Conservation (phyloP, 257 asterid genomes). For the Avicennia marina region DNA sequence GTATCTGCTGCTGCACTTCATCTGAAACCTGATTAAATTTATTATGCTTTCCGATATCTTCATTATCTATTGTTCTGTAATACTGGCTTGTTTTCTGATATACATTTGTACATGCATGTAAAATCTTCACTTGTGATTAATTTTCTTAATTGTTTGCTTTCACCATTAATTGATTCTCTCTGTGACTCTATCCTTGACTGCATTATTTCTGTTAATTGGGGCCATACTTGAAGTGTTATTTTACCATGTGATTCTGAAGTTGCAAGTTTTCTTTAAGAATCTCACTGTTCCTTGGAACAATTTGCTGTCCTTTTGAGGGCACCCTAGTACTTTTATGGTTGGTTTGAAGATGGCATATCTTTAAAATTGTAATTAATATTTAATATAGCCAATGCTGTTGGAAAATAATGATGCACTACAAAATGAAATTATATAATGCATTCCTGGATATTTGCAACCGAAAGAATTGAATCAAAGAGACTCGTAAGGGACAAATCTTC, state of each 20-base stretch:
- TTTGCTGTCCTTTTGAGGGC: not conserved
- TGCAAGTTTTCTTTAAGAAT: not conserved
- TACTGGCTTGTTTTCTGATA: not conserved
- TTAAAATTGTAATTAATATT: not conserved
- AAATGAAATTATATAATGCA: not conserved
- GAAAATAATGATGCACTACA: not conserved
- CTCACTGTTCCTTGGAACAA: conserved; percentile 1
- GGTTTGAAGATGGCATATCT: not conserved
- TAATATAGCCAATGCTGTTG: not conserved
- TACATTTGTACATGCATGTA: not conserved
- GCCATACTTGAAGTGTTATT: not conserved
- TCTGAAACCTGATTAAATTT: conserved; percentile 18
- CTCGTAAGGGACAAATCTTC: not conserved
- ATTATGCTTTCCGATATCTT: conserved; percentile 15
- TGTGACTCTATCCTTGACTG: too few relatives aligned
- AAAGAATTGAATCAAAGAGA: conserved; percentile 8
- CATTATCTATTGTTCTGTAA: conserved; percentile 2
- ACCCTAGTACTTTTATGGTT: not conserved
- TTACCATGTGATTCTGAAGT: not conserved
- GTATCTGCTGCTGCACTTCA: conserved; percentile 7
- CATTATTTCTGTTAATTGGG: not conserved
- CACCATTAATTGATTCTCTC: too few relatives aligned
- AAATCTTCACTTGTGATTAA: not conserved
- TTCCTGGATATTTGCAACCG: not conserved
- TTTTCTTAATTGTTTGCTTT: too few relatives aligned